phyloP scores from a whole-genome alignment of 495 filamentous ascomycete species.

The Evansstolkia leycettana region DNA sequence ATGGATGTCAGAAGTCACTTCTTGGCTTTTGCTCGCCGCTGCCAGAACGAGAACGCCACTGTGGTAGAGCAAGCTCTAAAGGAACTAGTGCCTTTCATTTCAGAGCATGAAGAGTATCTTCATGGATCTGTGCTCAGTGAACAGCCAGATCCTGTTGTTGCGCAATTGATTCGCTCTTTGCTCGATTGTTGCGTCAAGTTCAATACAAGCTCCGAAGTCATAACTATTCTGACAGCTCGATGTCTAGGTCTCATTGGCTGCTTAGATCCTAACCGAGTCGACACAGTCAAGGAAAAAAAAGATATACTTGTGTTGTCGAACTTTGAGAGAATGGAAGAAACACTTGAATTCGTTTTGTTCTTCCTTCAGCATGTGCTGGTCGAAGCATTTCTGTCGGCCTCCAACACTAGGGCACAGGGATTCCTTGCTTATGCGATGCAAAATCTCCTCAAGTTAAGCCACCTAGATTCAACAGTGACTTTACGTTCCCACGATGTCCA shows the following conservation, averaged over 20 bases:
- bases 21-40: conserved; percentile 54
- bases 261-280: conserved; percentile 80
- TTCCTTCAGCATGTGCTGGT: conserved; percentile 79
- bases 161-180: conserved; percentile 57
- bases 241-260: conserved; percentile 83
- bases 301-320: conserved; percentile 78
- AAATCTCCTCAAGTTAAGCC: conserved; percentile 66
- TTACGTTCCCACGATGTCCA: conserved; percentile 40
- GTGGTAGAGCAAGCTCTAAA: conserved; percentile 69
- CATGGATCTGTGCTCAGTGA: conserved; percentile 74
- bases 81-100: conserved; percentile 64
- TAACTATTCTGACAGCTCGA: conserved; percentile 60
- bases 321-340: conserved; percentile 68
- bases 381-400: conserved; percentile 78
- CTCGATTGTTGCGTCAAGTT: conserved; percentile 77
- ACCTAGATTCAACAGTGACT: conserved; percentile 47
- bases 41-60: conserved; percentile 68
- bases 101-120: conserved; percentile 62
- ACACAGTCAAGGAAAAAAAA: conserved; percentile 60
- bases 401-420: conserved; percentile 73
- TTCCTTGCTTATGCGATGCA: conserved; percentile 93
- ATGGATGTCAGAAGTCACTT: conserved; percentile 52
- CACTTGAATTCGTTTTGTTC: conserved; percentile 74
- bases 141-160: conserved; percentile 67
- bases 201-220: conserved; percentile 49